A percentile compares a stretch with the other conserved stretches of the same genome.
Conservation (phyloP, 2,329 filamentous ascomycete species). For the Colletotrichum agaves region DNA sequence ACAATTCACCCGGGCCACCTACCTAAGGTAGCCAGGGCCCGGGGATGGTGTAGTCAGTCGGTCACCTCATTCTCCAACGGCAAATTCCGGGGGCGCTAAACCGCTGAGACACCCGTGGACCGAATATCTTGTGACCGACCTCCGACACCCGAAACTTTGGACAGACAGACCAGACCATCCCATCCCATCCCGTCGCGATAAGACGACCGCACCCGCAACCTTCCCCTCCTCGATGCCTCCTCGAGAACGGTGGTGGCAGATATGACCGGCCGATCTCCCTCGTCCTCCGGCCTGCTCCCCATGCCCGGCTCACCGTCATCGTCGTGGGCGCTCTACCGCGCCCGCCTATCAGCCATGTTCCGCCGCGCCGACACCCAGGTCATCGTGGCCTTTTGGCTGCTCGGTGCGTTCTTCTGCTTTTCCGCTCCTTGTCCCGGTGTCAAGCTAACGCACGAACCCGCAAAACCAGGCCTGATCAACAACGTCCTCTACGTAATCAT, state of each 20-base stretch:
- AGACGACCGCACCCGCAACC: not conserved
- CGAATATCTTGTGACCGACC: constrained; percentile 32
- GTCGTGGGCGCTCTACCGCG: constrained; percentile 79
- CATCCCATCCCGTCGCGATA: not conserved
- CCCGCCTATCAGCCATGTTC: constrained; percentile 72
- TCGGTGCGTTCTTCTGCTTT: constrained; percentile 66
- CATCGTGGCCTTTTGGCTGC: constrained; percentile 88
- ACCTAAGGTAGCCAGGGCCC: not conserved
- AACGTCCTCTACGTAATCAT: constrained; percentile 99
- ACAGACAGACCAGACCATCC: not conserved
- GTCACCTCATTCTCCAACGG: not conserved
- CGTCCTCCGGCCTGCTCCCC: constrained; percentile 61
- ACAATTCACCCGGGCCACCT: not conserved
- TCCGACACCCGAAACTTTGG: constrained; percentile 8
- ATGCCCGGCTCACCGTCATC: constrained; percentile 69
- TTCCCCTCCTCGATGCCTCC: constrained; percentile 15
- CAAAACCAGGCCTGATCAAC: constrained; percentile 80
- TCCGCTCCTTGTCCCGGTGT: not conserved
- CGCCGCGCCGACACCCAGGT: constrained; percentile 77
- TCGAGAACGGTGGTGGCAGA: constrained; percentile 13
- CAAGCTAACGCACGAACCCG: not conserved
- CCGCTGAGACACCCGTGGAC: constrained; percentile 24
- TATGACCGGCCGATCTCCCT: constrained; percentile 53
- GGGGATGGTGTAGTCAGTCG: too few species aligned
- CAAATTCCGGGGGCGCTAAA: not conserved